Conservation (phyloP, 148 eudicot species). For the Chenopodium suecicum region DNA sequence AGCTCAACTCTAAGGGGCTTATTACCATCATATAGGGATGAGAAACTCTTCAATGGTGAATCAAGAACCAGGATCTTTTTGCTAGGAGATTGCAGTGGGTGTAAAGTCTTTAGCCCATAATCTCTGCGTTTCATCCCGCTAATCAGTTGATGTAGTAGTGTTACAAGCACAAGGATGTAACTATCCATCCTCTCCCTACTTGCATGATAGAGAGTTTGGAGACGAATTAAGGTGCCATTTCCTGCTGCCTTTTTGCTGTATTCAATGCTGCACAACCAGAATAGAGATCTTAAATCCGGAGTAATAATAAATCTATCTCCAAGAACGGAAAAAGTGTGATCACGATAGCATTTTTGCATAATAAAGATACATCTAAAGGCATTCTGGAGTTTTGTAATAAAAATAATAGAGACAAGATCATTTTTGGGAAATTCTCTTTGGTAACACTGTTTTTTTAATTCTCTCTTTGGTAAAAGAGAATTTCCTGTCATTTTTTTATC, state of each 20-base stretch:
- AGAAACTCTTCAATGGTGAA: conserved; percentile 16
- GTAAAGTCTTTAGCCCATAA: conserved; percentile 39
- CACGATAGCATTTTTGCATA: not conserved
- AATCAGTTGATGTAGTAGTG: conserved; percentile 70
- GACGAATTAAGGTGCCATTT: conserved; percentile 44
- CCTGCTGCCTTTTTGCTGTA: conserved; percentile 56
- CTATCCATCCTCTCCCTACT: conserved; percentile 61
- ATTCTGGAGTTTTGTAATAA: no score
- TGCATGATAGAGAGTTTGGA: conserved; percentile 90
- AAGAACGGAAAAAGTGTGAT: not conserved
- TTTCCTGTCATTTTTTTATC: no score
- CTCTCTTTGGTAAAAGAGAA: no score
- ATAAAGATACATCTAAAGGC: not conserved
- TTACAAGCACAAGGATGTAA: conserved; percentile 63
- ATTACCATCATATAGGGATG: conserved; percentile 23
- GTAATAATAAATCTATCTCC: not conserved
- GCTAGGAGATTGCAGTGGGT: conserved; percentile 44
- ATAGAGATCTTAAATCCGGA: not conserved
- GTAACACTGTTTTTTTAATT: no score
- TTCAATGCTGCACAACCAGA: conserved; percentile 48
- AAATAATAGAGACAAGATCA: no score
- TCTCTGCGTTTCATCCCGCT: conserved; percentile 59
- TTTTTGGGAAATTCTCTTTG: no score
- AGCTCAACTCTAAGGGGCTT: conserved; percentile 34
- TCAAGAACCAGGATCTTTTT: conserved; percentile 32